A percentile compares a stretch with the other conserved stretches of the same genome.
phyloP scores from a whole-genome alignment of 148 eudicot genomes.

The Silene uniflora region DNA sequence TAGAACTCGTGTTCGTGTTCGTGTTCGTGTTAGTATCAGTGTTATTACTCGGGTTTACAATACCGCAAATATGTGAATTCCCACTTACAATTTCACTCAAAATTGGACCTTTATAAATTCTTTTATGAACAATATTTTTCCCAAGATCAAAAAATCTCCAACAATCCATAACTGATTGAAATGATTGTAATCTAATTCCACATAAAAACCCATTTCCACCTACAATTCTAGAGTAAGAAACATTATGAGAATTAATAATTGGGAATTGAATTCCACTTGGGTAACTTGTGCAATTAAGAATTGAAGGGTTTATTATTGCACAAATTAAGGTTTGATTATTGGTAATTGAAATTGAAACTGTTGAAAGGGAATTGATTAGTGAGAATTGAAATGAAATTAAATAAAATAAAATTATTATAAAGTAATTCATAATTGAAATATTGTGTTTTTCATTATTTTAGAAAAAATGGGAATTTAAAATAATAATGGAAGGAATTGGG shows the following conservation, averaged over 20 bases:
- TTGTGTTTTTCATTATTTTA: slow-evolving; percentile 18
- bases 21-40: no score
- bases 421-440: slow-evolving; percentile 30
- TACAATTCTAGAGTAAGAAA: slow-evolving; percentile 44
- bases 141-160: slow-evolving; percentile 47
- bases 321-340: slow-evolving; percentile 49
- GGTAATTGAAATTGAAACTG: slow-evolving; percentile 52
- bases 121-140: slow-evolving; percentile 25
- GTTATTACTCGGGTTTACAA: no score
- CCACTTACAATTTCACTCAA: slow-evolving; percentile 53
- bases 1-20: not conserved
- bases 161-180: slow-evolving; percentile 48
- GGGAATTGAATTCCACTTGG: slow-evolving; percentile 33
- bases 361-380: slow-evolving; percentile 44
- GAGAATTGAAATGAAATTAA: slow-evolving; percentile 20
- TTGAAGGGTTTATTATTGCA: slow-evolving; percentile 28
- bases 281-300: slow-evolving; percentile 53
- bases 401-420: slow-evolving; percentile 17
- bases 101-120: slow-evolving; percentile 47
- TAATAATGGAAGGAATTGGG: not conserved
- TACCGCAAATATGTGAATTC: slow-evolving; percentile 62
- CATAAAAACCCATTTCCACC: slow-evolving; percentile 75
- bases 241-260: slow-evolving; percentile 1
- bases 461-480: not conserved
- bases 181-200: slow-evolving; percentile 28